These are phyloP conservation scores for Ophiostoma pallidulum DNA, from an alignment of 2,329 filamentous ascomycete species.

Conservation along the genomic window DNA sequence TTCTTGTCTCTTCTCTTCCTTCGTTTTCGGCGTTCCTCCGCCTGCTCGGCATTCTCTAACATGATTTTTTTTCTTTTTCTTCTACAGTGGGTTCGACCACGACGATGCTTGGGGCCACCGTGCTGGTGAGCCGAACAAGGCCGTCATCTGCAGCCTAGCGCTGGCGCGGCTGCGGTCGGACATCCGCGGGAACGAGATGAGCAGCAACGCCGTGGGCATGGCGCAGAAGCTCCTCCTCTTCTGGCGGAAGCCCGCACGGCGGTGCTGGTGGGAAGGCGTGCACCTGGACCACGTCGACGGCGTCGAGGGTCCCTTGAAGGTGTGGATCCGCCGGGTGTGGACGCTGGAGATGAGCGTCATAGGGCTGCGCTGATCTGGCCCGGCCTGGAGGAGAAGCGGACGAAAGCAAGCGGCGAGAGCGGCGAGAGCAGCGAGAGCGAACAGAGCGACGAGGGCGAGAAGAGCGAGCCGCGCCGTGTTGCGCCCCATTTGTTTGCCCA, in stretches of 20 bases:
- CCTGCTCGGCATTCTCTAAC: not conserved
- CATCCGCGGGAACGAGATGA: slow-evolving; percentile 67
- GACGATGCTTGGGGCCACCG: slow-evolving; percentile 94
- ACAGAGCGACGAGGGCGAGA: no score
- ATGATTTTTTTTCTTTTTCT: slow-evolving; percentile 14
- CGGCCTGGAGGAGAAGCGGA: no score
- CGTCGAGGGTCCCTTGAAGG: slow-evolving; percentile 84
- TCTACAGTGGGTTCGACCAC: slow-evolving; percentile 79
- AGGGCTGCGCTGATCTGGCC: slow-evolving; percentile 71
- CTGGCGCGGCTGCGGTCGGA: slow-evolving; percentile 88
- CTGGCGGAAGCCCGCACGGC: slow-evolving; percentile 91
- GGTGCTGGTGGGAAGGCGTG: slow-evolving; percentile 99
- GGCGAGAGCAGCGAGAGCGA: no score
- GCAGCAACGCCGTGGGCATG: slow-evolving; percentile 84
- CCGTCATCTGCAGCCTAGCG: slow-evolving; percentile 93
- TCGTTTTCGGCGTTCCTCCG: not conserved
- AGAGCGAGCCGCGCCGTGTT: no score
- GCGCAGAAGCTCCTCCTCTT: slow-evolving; percentile 95
- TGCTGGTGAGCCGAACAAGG: slow-evolving; percentile 96
- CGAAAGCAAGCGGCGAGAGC: no score
- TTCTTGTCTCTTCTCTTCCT: slow-evolving; percentile 14
- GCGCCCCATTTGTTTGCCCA: no score
- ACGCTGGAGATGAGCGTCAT: slow-evolving; percentile 97
- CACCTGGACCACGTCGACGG: slow-evolving; percentile 85
- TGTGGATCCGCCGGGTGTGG: slow-evolving; percentile 98